Evolutionary conservation across 805 yeast genomes (phyloP).

Genomic region (Cyberlindnera sargentensis): DNA sequence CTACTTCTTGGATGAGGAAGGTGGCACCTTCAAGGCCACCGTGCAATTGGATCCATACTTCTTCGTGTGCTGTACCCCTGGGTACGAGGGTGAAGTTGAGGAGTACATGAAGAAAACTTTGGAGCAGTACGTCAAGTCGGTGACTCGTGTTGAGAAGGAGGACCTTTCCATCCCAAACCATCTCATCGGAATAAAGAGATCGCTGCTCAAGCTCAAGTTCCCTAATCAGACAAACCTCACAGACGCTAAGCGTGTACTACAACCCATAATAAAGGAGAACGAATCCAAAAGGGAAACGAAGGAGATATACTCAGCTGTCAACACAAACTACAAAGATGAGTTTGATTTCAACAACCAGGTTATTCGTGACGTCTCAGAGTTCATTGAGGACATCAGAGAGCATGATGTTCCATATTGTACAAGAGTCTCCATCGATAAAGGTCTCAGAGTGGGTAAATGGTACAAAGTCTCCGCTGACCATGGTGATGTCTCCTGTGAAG

Average conservation of each 20-base stretch:
- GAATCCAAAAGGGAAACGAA: slow-evolving; percentile 52
- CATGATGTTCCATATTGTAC: slow-evolving; percentile 97
- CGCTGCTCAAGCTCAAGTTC: slow-evolving; percentile 62
- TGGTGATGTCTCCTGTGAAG: slow-evolving; percentile 46
- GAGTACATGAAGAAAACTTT: slow-evolving; percentile 67
- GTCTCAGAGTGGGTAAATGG: slow-evolving; percentile 94
- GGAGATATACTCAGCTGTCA: slow-evolving; percentile 58
- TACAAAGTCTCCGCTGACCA: slow-evolving; percentile 66
- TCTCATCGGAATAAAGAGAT: slow-evolving; percentile 63
- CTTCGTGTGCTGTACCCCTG: slow-evolving; percentile 56
- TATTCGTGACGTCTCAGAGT: slow-evolving; percentile 46
- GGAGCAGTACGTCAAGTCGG: slow-evolving; percentile 54
- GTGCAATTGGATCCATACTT: slow-evolving; percentile 84
- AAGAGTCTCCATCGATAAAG: slow-evolving; percentile 86
- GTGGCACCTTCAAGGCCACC: slow-evolving; percentile 89
- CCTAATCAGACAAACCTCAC: slow-evolving; percentile 68
- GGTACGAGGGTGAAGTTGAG: slow-evolving; percentile 62
- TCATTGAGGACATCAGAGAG: slow-evolving; percentile 78
- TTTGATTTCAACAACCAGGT: slow-evolving; percentile 12
- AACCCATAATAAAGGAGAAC: slow-evolving; percentile 68
- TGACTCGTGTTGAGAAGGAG: slow-evolving; percentile 57
- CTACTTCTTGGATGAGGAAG: slow-evolving; percentile 92
- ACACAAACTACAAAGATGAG: slow-evolving; percentile 24
- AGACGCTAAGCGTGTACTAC: slow-evolving; percentile 61
- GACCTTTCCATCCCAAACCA: slow-evolving; percentile 84